These are phyloP conservation scores for Colletotrichum destructivum DNA, from an alignment of 2,329 filamentous ascomycete genomes.

Conservation along the genomic window DNA sequence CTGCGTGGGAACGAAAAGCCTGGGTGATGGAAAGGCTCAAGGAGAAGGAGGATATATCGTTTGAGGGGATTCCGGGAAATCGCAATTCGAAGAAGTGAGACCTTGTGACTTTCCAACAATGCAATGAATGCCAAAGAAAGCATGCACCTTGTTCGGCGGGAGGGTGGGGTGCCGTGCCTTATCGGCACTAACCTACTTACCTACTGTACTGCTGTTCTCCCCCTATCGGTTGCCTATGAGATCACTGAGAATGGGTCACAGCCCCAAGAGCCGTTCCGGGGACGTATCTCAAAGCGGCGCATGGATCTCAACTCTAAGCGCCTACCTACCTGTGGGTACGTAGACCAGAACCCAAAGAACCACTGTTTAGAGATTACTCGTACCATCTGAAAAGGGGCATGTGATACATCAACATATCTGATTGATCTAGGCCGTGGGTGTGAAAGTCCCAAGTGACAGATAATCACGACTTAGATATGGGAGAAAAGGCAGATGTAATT, in stretches of 20 bases:
- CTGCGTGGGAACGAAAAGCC: background rate
- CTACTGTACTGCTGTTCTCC: background rate
- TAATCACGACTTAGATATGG: background rate
- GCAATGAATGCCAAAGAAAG: background rate
- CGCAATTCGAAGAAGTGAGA: background rate
- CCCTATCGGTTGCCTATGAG: constrained; percentile 41
- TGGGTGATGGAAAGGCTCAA: background rate
- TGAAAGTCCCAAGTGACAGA: background rate
- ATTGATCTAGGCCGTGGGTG: background rate
- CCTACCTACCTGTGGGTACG: background rate
- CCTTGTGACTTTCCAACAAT: background rate
- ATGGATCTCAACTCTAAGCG: no score
- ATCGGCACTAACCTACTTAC: constrained; percentile 6
- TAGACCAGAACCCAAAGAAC: background rate
- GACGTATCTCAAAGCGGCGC: constrained; percentile 17
- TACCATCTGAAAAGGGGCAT: no score
- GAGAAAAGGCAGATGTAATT: constrained; percentile 21
- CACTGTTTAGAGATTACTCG: background rate
- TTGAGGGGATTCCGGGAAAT: background rate
- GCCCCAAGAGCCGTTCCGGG: background rate
- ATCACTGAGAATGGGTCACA: constrained; percentile 29
- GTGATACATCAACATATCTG: background rate
- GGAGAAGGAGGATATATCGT: background rate
- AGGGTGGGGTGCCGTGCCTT: constrained; percentile 28
- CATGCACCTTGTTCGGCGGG: constrained; percentile 6